A percentile compares a stretch with the other conserved stretches of the same genome.
These are phyloP conservation scores for Plectosphaerella plurivora DNA, from an alignment of 2,329 filamentous ascomycete species.

Conservation along the genomic window DNA sequence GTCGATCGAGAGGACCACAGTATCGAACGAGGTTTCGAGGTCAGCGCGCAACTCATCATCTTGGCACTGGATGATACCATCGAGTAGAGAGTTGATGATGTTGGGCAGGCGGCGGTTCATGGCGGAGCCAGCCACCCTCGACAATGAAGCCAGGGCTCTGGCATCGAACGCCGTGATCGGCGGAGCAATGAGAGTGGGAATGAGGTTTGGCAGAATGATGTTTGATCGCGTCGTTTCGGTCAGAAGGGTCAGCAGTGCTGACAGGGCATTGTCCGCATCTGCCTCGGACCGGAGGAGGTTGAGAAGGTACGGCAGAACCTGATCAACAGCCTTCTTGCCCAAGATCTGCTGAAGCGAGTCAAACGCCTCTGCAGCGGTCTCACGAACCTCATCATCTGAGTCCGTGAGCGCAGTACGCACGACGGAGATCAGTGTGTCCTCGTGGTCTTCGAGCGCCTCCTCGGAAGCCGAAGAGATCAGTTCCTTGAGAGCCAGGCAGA, in stretches of 20 bases:
- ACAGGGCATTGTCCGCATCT: slow-evolving; percentile 86
- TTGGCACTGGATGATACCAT: slow-evolving; percentile 75
- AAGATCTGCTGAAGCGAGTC: slow-evolving; percentile 90
- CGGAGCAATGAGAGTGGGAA: slow-evolving; percentile 84
- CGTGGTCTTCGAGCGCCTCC: slow-evolving; percentile 88
- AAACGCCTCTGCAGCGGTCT: slow-evolving; percentile 95
- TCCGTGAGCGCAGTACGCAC: slow-evolving; percentile 91
- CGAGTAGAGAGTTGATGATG: slow-evolving; percentile 91
- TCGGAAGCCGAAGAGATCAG: slow-evolving; percentile 84
- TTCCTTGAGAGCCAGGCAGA: slow-evolving; percentile 92
- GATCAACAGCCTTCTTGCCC: slow-evolving; percentile 91
- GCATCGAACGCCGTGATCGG: slow-evolving; percentile 96
- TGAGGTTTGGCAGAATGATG: slow-evolving; percentile 92
- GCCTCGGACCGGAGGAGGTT: slow-evolving; percentile 82
- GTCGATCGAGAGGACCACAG: slow-evolving; percentile 86
- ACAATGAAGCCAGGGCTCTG: slow-evolving; percentile 85
- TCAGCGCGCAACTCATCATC: slow-evolving; percentile 72
- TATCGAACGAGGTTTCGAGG: slow-evolving; percentile 77
- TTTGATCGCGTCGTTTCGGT: slow-evolving; percentile 93
- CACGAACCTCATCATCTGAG: slow-evolving; percentile 81
- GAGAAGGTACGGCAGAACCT: slow-evolving; percentile 89
- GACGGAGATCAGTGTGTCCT: slow-evolving; percentile 91
- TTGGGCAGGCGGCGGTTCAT: slow-evolving; percentile 88
- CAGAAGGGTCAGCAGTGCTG: slow-evolving; percentile 86
- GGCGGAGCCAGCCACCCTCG: slow-evolving; percentile 81